These are phyloP conservation scores for Pistacia vera DNA, from an alignment of 345 rosid genomes.

Conservation along the genomic window DNA sequence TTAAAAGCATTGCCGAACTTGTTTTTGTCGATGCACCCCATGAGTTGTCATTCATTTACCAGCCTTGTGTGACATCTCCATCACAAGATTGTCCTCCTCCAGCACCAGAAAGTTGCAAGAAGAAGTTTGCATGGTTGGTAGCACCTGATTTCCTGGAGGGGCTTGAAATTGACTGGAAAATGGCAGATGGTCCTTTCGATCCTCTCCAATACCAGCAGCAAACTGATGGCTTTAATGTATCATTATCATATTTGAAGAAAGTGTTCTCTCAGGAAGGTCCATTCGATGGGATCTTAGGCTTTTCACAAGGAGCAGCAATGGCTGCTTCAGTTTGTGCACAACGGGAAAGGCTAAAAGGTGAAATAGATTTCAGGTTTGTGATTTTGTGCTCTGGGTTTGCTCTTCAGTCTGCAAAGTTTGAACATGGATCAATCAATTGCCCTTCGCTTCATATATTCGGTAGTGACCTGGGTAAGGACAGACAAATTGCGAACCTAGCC, in stretches of 20 bases:
- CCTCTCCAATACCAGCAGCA: conserved; percentile 83
- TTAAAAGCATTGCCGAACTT: conserved; percentile 75
- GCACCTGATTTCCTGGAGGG: conserved; percentile 45
- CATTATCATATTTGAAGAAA: conserved; percentile 52
- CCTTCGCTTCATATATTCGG: conserved; percentile 95
- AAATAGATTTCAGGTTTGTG: conserved; percentile 72
- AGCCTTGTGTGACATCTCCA: conserved; percentile 35
- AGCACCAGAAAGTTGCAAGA: conserved; percentile 53
- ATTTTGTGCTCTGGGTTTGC: conserved; percentile 84
- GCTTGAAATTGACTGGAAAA: conserved; percentile 53
- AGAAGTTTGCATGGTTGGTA: conserved; percentile 87
- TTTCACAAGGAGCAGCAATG: conserved; percentile 97
- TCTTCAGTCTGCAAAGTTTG: conserved; percentile 31
- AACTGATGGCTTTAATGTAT: conserved; percentile 69
- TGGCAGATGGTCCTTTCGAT: conserved; percentile 64
- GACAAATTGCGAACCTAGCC: conserved; percentile 70
- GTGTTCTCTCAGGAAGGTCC: conserved; percentile 67
- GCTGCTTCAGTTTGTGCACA: conserved; percentile 64
- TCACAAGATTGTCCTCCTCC: conserved; percentile 42
- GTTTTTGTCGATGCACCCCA: conserved; percentile 84
- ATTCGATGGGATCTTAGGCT: conserved; percentile 91
- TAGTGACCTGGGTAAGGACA: conserved; percentile 61
- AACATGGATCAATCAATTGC: conserved; percentile 46
- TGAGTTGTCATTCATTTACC: conserved; percentile 78
- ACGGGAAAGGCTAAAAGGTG: conserved; percentile 42